Conservation (phyloP, 805 yeast genomes). For the Zygosaccharomyces siamensis region DNA sequence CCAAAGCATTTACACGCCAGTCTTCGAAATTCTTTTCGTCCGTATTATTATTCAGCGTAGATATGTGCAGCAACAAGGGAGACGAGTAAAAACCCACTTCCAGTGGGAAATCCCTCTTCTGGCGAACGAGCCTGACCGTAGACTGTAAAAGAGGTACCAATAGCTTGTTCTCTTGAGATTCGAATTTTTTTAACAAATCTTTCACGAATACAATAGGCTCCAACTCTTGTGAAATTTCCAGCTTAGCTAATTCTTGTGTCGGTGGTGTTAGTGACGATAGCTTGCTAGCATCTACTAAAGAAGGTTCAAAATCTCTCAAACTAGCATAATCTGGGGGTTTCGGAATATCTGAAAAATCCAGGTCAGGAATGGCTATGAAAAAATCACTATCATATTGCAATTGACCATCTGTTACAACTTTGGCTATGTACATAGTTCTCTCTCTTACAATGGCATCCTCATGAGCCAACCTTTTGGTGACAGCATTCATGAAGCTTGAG, state of each 20-base stretch:
- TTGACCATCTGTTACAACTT: constrained; percentile 22
- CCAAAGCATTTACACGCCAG: constrained; percentile 57
- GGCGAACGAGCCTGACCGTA: constrained; percentile 52
- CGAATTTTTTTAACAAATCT: constrained; percentile 58
- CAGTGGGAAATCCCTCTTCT: constrained; percentile 53
- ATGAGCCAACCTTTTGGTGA: constrained; percentile 28
- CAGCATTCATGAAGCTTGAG: constrained; percentile 23
- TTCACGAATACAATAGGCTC: constrained; percentile 61
- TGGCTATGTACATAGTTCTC: constrained; percentile 35
- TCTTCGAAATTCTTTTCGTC: constrained; percentile 58
- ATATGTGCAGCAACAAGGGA: constrained; percentile 46
- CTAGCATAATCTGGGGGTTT: constrained; percentile 7
- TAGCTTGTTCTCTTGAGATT: constrained; percentile 41
- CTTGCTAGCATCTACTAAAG: not conserved
- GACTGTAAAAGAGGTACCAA: constrained; percentile 41
- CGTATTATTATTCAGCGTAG: constrained; percentile 52
- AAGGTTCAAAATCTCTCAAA: not conserved
- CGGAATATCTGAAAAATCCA: constrained; percentile 5
- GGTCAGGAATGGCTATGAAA: constrained; percentile 19
- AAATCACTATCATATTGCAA: constrained; percentile 31
- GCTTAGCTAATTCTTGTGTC: not conserved
- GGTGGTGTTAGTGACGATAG: not conserved
- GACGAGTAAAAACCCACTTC: constrained; percentile 59
- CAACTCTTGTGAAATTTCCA: constrained; percentile 23
- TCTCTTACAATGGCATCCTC: constrained; percentile 26